These are phyloP conservation scores for Helichrysum umbraculigerum DNA, from an alignment of 129 eudicot species.

Conservation along the genomic window DNA sequence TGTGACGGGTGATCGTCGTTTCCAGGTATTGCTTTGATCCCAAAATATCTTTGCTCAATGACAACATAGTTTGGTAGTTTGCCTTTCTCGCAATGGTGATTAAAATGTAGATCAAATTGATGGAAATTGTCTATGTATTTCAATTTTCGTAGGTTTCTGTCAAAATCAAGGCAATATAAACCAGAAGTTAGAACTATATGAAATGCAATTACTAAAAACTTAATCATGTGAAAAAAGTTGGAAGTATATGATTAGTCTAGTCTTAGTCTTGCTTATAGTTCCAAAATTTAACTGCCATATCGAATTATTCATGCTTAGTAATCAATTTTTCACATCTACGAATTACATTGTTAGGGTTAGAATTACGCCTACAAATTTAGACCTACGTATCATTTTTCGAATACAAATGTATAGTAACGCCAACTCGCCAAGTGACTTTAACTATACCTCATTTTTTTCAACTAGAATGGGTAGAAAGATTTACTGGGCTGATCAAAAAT, in stretches of 20 bases:
- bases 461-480: no score
- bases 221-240: neutral
- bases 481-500: no score
- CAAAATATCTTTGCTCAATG: slow-evolving; percentile 71
- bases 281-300: neutral
- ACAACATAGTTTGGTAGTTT: slow-evolving; percentile 85
- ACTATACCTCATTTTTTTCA: no score
- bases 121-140: slow-evolving; percentile 77
- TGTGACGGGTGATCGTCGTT: slow-evolving; percentile 98
- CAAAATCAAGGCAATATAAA: slow-evolving; percentile 7
- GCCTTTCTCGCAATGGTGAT: slow-evolving; percentile 75
- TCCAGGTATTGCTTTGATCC: slow-evolving; percentile 51
- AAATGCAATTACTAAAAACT: no score
- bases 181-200: neutral
- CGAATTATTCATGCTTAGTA: neutral
- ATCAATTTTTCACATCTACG: no score
- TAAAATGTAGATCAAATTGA: slow-evolving; percentile 70
- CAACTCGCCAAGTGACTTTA: no score
- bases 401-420: no score
- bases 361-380: no score
- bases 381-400: no score
- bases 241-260: neutral
- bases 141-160: slow-evolving; percentile 75
- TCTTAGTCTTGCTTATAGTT: neutral
- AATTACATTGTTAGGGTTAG: no score